Evolutionary conservation across 306 rosid species (phyloP), one percentile per base, ranked within the genome.

Genomic region (Elaeagnus macrophylla): DNA sequence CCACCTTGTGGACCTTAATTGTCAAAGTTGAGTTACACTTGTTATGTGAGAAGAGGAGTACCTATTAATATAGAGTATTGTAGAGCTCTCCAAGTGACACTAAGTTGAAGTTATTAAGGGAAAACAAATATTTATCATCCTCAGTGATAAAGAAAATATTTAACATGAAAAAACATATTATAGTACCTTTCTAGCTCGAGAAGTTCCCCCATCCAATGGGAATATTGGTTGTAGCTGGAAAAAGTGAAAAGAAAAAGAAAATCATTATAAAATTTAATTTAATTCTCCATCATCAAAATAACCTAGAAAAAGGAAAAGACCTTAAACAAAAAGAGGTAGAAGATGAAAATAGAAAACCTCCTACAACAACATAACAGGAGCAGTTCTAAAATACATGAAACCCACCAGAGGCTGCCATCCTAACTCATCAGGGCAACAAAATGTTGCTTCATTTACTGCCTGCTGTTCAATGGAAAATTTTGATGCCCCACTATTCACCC

Each of bases 341-440:
- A 12, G 35, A 47, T 32, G 20, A 38, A 20, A 55, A 9, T 36
- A 16, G 65, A 43, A 57, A 12, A 40, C 1, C n/a, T 41, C 55
- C 17, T 46, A 39, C n/a, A n/a, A n/a, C n/a, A n/a, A n/a, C n/a
- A n/a, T n/a, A n/a, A n/a, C n/a, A n/a, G n/a, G 59, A 68, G 51
- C 8, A 41, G 42, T 7, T 18, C 43, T 53, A 16, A 8, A 7
- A n/a, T 15, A 12, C 38, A 48, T n/a, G n/a, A n/a, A 7, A 51
- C 60, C 62, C 65, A 89, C 97, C 73, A 65, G 79, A 61, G 95
- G 95, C 64, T 80, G 81, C 95, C 95, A 89, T 62, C 94, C 89
- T 25, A 79, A 71, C 72, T 89, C 89, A 67, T 89, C 95, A 39
- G 87, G 77, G 65, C 86, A 89, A 35, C 85, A 76, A 59, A 85